Evolutionary conservation across 352 stramenopile species (phyloP), one percentile per base, ranked within the genome.

Genomic region (Stephanocyclus meneghinianus): DNA sequence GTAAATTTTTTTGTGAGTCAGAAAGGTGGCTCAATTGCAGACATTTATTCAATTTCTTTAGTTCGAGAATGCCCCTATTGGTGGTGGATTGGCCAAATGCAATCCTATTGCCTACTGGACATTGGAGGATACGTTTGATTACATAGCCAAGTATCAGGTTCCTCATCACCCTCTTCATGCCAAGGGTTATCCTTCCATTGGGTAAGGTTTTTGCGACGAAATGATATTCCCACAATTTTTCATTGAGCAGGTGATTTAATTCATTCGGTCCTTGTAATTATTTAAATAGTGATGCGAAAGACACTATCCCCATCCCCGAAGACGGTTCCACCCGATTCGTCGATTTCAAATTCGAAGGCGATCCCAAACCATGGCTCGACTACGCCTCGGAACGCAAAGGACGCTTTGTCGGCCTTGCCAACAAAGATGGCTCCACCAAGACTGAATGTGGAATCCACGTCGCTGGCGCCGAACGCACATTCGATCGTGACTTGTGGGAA

Each of bases 41-140:
- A 21, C 11, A 51, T 51, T 51, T 18, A 51, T 51, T 51, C 45
- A 51, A 13, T 59, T 29, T 32, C 16, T 35, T 32, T 37, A 92
- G 60, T 93, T 93, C 71, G 90, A 94, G 74, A 93, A 93, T 81
- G 90, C 90, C 40, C 90, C 90, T 13, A 94, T 94, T 70, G 90
- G 90, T n/a, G 86, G 87, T 75, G 87, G 90, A 71, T 74, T 94
- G 56, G 88, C 90, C 80, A 94, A 94, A 80, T 93, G 89, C 81
- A 94, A 94, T 71, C 90, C 90, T 50, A 74, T 94, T 15, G 90
- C 90, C 47, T 94, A 94, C 87, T 94, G 90, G 90, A 94, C 90
- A 37, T 72, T 94, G 11, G 90, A 94, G 71, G 90, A 94, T 81
- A 90, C 79, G 44, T 94, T 94, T 71, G 89, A 94, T 75, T 94